A percentile compares a stretch with the other conserved stretches of the same genome.
phyloP scores from a whole-genome alignment of 1,139 yeast genomes.

The Saccharomycopsis hybrid region DNA sequence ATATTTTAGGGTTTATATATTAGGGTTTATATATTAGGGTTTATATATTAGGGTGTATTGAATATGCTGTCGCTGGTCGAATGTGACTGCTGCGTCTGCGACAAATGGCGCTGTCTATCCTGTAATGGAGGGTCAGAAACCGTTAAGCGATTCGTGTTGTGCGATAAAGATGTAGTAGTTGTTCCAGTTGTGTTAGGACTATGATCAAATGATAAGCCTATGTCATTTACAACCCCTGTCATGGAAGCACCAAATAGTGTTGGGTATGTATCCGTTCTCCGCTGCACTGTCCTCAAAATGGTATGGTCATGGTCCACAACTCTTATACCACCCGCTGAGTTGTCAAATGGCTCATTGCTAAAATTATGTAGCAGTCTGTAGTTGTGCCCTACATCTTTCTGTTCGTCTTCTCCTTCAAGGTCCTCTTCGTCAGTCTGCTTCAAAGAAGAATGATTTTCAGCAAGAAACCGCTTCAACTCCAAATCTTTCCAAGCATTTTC shows the following conservation, averaged over 20 bases:
- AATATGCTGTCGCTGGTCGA: no score
- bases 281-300: conserved; percentile 15
- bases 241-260: conserved; percentile 1
- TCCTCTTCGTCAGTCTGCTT: conserved; percentile 3
- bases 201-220: not conserved
- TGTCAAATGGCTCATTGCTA: conserved; percentile 2
- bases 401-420: no score
- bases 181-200: conserved; percentile 17
- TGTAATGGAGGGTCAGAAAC: conserved; percentile 10
- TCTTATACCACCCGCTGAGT: conserved; percentile 10
- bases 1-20: no score
- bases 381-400: no score
- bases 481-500: conserved; percentile 30
- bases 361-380: no score
- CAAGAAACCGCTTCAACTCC: conserved; percentile 28
- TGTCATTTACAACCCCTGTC: not conserved
- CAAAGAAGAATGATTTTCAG: conserved; percentile 19
- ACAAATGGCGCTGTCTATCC: no score
- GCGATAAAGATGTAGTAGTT: conserved; percentile 14
- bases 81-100: no score
- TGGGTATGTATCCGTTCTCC: not conserved
- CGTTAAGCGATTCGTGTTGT: conserved; percentile 12
- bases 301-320: conserved; percentile 18
- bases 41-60: no score
- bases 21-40: no score